A percentile compares a stretch with the other conserved stretches of the same genome.
These are phyloP conservation scores for Wickerhamomyces xylosicus DNA, from an alignment of 805 yeast species.

Conservation along the genomic window DNA sequence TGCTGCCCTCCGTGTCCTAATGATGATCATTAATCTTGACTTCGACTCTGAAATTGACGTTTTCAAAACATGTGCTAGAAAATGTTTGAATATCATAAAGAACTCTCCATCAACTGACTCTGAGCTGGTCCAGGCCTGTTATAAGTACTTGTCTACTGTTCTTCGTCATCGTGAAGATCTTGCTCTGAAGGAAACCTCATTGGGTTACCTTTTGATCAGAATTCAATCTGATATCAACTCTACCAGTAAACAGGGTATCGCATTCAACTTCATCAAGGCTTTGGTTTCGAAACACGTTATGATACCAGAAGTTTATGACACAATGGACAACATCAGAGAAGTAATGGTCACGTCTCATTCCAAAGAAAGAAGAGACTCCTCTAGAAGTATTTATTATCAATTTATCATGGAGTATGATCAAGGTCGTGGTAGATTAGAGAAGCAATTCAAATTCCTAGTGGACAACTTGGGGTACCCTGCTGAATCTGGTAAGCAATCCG, in stretches of 20 bases:
- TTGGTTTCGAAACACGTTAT: constrained; percentile 62
- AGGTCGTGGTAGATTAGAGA: constrained; percentile 74
- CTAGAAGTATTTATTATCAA: constrained; percentile 74
- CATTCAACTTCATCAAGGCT: constrained; percentile 75
- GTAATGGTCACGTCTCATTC: constrained; percentile 88
- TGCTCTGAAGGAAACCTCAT: constrained; percentile 55
- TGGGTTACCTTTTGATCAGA: constrained; percentile 62
- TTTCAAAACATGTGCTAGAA: constrained; percentile 52
- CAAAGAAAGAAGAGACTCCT: constrained; percentile 69
- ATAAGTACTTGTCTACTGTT: constrained; percentile 63
- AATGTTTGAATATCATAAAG: constrained; percentile 51
- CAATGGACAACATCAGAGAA: constrained; percentile 69
- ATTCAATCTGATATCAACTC: constrained; percentile 84
- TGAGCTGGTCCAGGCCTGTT: constrained; percentile 70
- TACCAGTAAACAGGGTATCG: constrained; percentile 79
- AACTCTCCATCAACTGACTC: constrained; percentile 70
- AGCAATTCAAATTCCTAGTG: constrained; percentile 72
- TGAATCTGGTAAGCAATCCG: constrained; percentile 79
- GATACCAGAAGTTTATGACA: constrained; percentile 85
- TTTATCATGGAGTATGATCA: constrained; percentile 93
- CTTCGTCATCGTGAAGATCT: constrained; percentile 61
- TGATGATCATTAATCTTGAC: constrained; percentile 49
- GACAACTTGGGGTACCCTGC: constrained; percentile 78
- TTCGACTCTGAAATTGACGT: constrained; percentile 39
- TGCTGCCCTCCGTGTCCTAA: constrained; percentile 54